phyloP scores from a whole-genome alignment of 2,329 filamentous ascomycete species.

The Diplocarpon rosae region DNA sequence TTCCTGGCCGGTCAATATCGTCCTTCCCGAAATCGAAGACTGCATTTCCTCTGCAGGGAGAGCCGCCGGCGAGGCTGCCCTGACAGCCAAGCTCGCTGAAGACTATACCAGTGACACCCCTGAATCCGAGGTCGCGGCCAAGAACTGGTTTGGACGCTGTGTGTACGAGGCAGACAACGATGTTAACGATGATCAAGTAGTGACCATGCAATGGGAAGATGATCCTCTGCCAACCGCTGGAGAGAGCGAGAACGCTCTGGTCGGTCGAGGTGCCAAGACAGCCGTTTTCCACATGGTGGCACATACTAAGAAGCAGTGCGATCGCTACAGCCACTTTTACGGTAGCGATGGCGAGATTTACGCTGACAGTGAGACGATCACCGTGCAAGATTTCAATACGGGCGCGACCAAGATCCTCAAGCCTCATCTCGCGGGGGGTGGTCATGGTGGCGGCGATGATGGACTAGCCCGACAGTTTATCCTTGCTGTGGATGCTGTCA shows the following conservation, averaged over 20 bases:
- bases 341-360: constrained; percentile 77
- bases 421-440: constrained; percentile 49
- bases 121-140: constrained; percentile 35
- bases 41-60: constrained; percentile 37
- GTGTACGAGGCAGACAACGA: constrained; percentile 91
- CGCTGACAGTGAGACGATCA: constrained; percentile 72
- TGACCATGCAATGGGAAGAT: constrained; percentile 81
- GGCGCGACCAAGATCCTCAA: constrained; percentile 39
- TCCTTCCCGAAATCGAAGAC: constrained; percentile 88
- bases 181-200: constrained; percentile 85
- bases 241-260: constrained; percentile 15
- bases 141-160: constrained; percentile 84
- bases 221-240: constrained; percentile 34
- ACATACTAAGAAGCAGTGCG: constrained; percentile 75
- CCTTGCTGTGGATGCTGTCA: constrained; percentile 67
- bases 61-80: constrained; percentile 38
- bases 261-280: constrained; percentile 58
- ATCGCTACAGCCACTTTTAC: constrained; percentile 76
- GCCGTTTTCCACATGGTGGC: constrained; percentile 92
- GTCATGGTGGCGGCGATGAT: constrained; percentile 70
- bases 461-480: constrained; percentile 77
- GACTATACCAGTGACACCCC: constrained; percentile 44
- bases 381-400: constrained; percentile 59
- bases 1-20: constrained; percentile 76
- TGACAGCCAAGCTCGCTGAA: constrained; percentile 31